Conservation (phyloP, 176 grass and related monocot species). For the Rhynchospora tenuis region DNA sequence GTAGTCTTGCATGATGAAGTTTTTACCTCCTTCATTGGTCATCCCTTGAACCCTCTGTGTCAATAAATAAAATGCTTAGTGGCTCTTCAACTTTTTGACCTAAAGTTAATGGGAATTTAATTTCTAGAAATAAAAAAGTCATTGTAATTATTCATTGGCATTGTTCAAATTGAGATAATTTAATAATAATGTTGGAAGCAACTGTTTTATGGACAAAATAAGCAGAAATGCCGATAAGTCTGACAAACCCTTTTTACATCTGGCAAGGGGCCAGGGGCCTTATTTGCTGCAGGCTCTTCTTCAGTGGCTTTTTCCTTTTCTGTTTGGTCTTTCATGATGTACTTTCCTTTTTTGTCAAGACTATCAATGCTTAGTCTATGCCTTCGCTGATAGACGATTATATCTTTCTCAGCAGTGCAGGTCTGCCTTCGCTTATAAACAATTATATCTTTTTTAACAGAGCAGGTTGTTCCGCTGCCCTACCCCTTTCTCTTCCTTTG, state of each 20-base stretch:
- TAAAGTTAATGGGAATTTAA: neutral
- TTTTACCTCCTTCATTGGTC: neutral
- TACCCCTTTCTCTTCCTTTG: neutral
- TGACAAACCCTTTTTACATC: neutral
- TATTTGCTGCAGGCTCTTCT: neutral
- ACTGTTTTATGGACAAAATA: neutral
- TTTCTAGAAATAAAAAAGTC: neutral
- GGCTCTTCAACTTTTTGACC: neutral
- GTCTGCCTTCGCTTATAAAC: neutral
- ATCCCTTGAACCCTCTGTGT: neutral
- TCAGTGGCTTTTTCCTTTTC: neutral
- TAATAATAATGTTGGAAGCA: neutral
- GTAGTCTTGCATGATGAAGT: neutral
- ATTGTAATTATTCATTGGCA: neutral
- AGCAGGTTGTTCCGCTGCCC: neutral
- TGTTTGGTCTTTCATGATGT: neutral
- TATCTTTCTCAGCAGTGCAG: neutral
- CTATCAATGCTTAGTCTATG: neutral
- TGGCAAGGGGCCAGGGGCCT: neutral
- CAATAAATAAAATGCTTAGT: neutral
- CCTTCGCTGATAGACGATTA: neutral
- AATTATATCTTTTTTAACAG: neutral
- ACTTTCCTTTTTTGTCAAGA: neutral
- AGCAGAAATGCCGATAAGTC: neutral
- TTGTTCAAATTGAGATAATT: neutral